Percentiles rank a stretch among this genome's conserved stretches.
phyloP scores from a whole-genome alignment of 2,329 filamentous ascomycete genomes.

The Venturia nashicola region DNA sequence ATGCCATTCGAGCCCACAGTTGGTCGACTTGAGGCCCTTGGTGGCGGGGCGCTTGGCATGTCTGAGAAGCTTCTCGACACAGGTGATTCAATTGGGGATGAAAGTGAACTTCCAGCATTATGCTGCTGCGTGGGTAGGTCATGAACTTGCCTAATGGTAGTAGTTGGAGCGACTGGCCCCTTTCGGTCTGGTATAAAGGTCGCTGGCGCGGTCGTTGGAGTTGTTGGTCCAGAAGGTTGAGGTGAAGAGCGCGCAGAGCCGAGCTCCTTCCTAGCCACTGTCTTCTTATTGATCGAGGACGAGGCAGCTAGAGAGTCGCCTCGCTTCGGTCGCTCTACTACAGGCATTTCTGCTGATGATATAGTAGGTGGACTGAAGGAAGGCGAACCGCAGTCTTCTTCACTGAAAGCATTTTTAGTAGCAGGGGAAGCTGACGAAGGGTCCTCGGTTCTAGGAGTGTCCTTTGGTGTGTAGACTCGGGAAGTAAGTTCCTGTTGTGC shows the following conservation, averaged over 20 bases:
- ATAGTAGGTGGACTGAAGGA: neutral
- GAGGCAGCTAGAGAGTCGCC: conserved; percentile 44
- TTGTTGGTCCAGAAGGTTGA: conserved; percentile 24
- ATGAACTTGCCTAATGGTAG: conserved; percentile 1
- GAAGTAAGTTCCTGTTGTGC: conserved; percentile 6
- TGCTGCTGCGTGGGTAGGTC: conserved; percentile 9
- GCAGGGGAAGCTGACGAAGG: conserved; percentile 18
- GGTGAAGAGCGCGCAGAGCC: conserved; percentile 17
- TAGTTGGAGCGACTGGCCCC: conserved; percentile 9
- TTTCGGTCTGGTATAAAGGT: conserved; percentile 24
- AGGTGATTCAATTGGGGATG: conserved; percentile 26
- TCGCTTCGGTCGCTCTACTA: conserved; percentile 38
- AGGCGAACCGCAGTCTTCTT: conserved; percentile 17
- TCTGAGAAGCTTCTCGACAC: conserved; percentile 28
- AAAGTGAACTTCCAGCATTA: neutral
- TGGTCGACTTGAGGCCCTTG: conserved; percentile 35
- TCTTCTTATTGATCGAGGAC: conserved; percentile 25
- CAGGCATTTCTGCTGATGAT: conserved; percentile 5
- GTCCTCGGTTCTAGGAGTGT: conserved; percentile 21
- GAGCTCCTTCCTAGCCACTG: conserved; percentile 55
- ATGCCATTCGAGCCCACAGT: conserved; percentile 18
- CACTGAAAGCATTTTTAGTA: conserved; percentile 8
- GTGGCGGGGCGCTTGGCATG: conserved; percentile 25
- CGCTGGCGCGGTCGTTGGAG: conserved; percentile 21
- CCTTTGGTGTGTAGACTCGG: conserved; percentile 13